A percentile compares a stretch with the other conserved stretches of the same genome.
phyloP scores from a whole-genome alignment of 1,284 basidiomycete species.

The Boletus semigastroideus region DNA sequence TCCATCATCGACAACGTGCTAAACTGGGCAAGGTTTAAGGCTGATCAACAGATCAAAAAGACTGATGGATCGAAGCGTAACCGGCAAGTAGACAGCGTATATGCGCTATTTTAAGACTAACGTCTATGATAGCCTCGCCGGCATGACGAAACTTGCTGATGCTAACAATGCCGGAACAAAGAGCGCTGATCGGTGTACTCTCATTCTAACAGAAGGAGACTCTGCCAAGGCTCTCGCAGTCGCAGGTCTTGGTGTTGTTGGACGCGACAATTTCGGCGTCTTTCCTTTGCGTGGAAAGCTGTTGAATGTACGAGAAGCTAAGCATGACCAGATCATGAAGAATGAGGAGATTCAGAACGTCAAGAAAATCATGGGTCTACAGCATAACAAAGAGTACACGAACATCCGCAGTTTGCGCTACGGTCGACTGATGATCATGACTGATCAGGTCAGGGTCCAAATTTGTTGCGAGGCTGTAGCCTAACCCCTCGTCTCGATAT shows the following conservation, averaged over 20 bases:
- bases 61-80: slow-evolving; percentile 94
- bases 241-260: slow-evolving; percentile 92
- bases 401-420: slow-evolving; percentile 80
- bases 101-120: slow-evolving; percentile 1
- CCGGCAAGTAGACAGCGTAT: slow-evolving; percentile 48
- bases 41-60: slow-evolving; percentile 94
- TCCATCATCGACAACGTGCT: slow-evolving; percentile 92
- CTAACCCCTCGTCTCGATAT: slow-evolving; percentile 13
- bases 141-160: slow-evolving; percentile 92
- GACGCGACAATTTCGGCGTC: slow-evolving; percentile 95
- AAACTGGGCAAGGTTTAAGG: slow-evolving; percentile 96
- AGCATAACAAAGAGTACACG: slow-evolving; percentile 90
- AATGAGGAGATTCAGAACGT: slow-evolving; percentile 97
- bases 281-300: slow-evolving; percentile 98
- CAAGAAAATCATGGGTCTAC: slow-evolving; percentile 97
- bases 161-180: slow-evolving; percentile 96
- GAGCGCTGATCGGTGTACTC: slow-evolving; percentile 82
- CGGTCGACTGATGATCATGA: slow-evolving; percentile 99
- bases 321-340: slow-evolving; percentile 95
- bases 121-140: slow-evolving; percentile 64
- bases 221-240: slow-evolving; percentile 97
- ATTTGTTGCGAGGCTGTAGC: slow-evolving; percentile 10
- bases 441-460: slow-evolving; percentile 78
- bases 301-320: slow-evolving; percentile 96
- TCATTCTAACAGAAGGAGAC: slow-evolving; percentile 99